Base-by-base conservation (phyloP, 139 green algal genomes). In the Spirogloea muscicola region DNA sequence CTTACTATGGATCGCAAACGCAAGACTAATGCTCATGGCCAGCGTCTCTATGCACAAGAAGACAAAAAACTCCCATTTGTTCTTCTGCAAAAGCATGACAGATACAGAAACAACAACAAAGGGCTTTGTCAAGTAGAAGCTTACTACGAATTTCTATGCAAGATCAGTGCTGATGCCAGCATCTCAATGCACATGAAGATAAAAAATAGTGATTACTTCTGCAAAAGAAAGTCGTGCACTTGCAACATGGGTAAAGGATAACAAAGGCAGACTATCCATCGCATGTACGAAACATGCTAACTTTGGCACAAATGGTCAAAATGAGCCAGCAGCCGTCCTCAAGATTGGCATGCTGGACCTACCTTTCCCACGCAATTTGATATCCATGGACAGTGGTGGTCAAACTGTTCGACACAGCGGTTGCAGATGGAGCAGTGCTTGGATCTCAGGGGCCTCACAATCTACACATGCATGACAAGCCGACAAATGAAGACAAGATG, bases 351-450 rank as follows among this genome's bases (percentile, higher is more conserved):
- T n/a, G n/a, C n/a, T n/a, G n/a, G n/a, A n/a, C 44, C 27, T 2
- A 58, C 67, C 67, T 76, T 76, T 27, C 92, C 92, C 18, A 97
- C 87, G 29, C 82, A 77, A 58, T 85, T 85, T 18, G 82, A 86
- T 44, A 97, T 92, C 93, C 93, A 97, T 31, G 94, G 94, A 85
- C 94, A 98, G 84, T 93, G 97, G 81, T 98, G 94, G 80, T 98
- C 94, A 82, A 98, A 98, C 48, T 82, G 80, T 44, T 88, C 68
- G 27, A 88, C 72, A 64, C 84, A 88, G 29, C 77, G 58, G 59
- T 87, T 74, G 55, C 63, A 82, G 31, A 80, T 46, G 13, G 67
- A 61, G 44, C 79, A 85, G 46, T 87, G 83, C 61, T 88, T 86
- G 9, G 81, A 82, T 1, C 81, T 38, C 49, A 59, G 34, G 2